These are phyloP conservation scores for Boletales sp. DNA, from an alignment of 768 basidiomycete species.

Conservation along the genomic window DNA sequence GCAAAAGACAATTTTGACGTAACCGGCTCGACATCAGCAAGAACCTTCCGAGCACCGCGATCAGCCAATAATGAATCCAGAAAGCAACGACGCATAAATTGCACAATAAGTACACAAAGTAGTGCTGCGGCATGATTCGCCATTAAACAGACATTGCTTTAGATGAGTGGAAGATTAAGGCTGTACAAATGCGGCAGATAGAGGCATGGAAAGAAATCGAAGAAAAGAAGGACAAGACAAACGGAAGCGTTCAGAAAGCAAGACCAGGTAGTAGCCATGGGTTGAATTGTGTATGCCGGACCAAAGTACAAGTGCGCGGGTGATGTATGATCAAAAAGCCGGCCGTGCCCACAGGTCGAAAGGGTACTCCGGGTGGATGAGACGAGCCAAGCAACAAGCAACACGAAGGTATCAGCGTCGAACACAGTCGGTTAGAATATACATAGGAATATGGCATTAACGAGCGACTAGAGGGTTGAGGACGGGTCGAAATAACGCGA, in stretches of 20 bases:
- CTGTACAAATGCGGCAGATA: slow-evolving; percentile 48
- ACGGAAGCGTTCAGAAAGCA: slow-evolving; percentile 34
- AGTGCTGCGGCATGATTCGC: slow-evolving; percentile 34
- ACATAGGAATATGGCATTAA: slow-evolving; percentile 36
- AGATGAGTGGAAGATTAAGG: slow-evolving; percentile 36
- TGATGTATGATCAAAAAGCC: slow-evolving; percentile 48
- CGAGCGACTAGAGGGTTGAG: slow-evolving; percentile 18
- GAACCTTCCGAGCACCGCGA: no score
- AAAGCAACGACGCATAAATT: slow-evolving; percentile 33
- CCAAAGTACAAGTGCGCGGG: slow-evolving; percentile 67
- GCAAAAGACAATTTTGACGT: no score
- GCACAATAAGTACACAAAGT: slow-evolving; percentile 39
- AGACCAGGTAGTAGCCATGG: slow-evolving; percentile 33
- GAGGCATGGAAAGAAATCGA: slow-evolving; percentile 17
- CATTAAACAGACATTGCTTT: slow-evolving; percentile 42
- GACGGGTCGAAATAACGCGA: slow-evolving; percentile 26
- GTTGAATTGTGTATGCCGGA: slow-evolving; percentile 49
- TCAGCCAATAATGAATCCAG: neutral
- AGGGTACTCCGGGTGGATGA: slow-evolving; percentile 34
- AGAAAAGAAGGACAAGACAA: slow-evolving; percentile 16
- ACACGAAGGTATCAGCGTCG: slow-evolving; percentile 32
- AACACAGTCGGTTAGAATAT: slow-evolving; percentile 35
- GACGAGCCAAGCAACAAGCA: slow-evolving; percentile 35
- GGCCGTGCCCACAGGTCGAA: slow-evolving; percentile 33
- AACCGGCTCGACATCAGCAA: no score